Evolutionary conservation across 257 asterid species (phyloP).

Genomic region (Haberlea rhodopensis): DNA sequence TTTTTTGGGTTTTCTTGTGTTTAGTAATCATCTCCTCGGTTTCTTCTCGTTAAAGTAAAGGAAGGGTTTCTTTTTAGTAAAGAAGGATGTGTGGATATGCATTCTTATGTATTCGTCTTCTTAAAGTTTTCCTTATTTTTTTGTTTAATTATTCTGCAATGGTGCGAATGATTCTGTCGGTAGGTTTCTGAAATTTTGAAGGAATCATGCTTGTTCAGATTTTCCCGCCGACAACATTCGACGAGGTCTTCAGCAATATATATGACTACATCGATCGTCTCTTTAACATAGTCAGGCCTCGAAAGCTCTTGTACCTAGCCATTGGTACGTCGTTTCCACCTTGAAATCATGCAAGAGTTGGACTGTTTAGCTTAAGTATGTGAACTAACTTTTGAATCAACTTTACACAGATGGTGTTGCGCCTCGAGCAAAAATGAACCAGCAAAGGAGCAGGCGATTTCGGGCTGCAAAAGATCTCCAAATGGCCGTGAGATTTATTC

Average conservation of each 20-base stretch:
- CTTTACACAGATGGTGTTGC: constrained; percentile 61
- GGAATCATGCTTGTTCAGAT: constrained; percentile 23
- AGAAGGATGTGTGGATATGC: too few species aligned
- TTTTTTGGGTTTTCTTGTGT: too few species aligned
- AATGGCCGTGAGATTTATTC: constrained; percentile 30
- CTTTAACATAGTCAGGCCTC: constrained; percentile 51
- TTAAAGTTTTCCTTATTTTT: too few species aligned
- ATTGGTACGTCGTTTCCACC: constrained; percentile 39
- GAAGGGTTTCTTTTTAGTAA: too few species aligned
- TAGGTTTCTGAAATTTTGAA: background rate
- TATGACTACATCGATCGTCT: constrained; percentile 47
- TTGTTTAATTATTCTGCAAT: too few species aligned
- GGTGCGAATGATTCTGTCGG: too few species aligned
- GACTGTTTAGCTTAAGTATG: background rate
- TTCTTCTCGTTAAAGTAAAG: background rate
- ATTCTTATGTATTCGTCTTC: too few species aligned
- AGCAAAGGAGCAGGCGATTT: constrained; percentile 52
- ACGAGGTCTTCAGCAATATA: constrained; percentile 46
- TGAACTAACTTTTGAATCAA: background rate
- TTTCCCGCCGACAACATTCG: constrained; percentile 46
- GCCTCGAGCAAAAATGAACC: constrained; percentile 74
- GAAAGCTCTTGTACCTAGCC: constrained; percentile 55
- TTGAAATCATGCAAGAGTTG: background rate
- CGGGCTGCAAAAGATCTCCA: constrained; percentile 42
- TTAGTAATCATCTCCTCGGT: background rate